phyloP scores from a whole-genome alignment of 352 stramenopile species.

The Saprolegnia diclina region DNA sequence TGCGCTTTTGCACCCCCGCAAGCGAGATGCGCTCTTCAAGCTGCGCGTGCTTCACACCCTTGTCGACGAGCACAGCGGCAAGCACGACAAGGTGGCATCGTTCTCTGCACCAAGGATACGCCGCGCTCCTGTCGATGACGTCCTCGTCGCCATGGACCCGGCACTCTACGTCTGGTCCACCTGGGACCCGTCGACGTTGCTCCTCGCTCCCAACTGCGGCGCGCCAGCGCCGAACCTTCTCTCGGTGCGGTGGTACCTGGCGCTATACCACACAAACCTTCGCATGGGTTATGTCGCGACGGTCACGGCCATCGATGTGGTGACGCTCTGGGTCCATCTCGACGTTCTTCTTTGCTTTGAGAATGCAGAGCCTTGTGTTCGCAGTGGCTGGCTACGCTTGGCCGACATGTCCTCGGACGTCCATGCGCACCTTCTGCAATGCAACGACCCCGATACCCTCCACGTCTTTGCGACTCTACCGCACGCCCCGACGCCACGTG shows the following conservation, averaged over 20 bases:
- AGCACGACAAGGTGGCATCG: background rate
- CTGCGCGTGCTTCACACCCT: background rate
- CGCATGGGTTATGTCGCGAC: background rate
- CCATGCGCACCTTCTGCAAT: background rate
- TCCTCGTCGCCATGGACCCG: background rate
- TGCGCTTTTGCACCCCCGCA: background rate
- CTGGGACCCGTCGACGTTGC: background rate
- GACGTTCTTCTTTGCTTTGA: background rate
- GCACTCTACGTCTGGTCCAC: background rate
- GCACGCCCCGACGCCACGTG: background rate
- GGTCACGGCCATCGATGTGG: background rate
- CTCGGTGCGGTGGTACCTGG: background rate
- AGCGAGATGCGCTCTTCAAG: conserved; percentile 13
- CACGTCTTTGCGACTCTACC: conserved; percentile 4
- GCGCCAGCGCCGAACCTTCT: background rate
- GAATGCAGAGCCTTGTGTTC: background rate
- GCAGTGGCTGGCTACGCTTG: background rate
- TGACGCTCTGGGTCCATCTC: background rate
- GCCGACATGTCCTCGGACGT: background rate
- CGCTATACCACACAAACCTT: background rate
- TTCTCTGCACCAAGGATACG: background rate
- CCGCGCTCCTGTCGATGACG: background rate
- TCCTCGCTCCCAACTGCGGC: background rate
- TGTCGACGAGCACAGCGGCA: background rate
- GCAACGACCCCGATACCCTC: background rate